Evolutionary conservation across 805 yeast species (phyloP).

Genomic region (Yamadazyma endophytica): DNA sequence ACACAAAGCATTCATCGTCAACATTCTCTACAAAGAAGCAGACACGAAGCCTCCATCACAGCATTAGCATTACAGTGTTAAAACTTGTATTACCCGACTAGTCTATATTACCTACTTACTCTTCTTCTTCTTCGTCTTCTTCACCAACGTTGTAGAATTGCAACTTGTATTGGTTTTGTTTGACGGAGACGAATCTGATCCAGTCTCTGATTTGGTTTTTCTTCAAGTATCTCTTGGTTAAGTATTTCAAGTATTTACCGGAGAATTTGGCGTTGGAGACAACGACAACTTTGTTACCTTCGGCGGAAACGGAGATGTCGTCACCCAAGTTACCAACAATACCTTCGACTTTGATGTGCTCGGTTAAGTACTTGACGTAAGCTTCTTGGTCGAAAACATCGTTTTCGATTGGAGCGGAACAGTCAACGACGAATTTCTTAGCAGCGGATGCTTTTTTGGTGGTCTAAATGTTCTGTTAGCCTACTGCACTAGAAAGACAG

Average conservation of each 20-base stretch:
- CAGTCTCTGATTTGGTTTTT: slow-evolving; percentile 99
- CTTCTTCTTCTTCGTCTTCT: slow-evolving; percentile 93
- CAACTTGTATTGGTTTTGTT: slow-evolving; percentile 93
- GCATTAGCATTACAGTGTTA: no score
- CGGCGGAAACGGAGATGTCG: slow-evolving; percentile 79
- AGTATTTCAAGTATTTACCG: slow-evolving; percentile 99
- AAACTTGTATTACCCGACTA: no score
- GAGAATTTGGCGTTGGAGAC: slow-evolving; percentile 94
- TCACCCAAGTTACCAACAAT: slow-evolving; percentile 96
- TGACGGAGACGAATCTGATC: slow-evolving; percentile 97
- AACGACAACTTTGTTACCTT: slow-evolving; percentile 85
- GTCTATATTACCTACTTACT: slow-evolving; percentile 52
- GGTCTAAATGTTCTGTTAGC: slow-evolving; percentile 64
- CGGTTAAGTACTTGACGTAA: slow-evolving; percentile 96
- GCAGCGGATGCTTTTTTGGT: slow-evolving; percentile 66
- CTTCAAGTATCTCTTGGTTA: slow-evolving; percentile 99
- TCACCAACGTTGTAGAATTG: slow-evolving; percentile 98
- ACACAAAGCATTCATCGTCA: no score
- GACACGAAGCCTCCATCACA: no score
- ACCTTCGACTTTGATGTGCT: slow-evolving; percentile 99
- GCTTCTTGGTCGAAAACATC: slow-evolving; percentile 97
- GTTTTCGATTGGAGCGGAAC: slow-evolving; percentile 94
- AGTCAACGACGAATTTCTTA: slow-evolving; percentile 92
- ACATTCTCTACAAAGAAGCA: no score
- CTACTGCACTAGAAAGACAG: slow-evolving; percentile 65